Evolutionary conservation across 2,329 filamentous ascomycete species (phyloP), one percentile per base, ranked within the genome.

Genomic region (Grosmannia clavigera): DNA sequence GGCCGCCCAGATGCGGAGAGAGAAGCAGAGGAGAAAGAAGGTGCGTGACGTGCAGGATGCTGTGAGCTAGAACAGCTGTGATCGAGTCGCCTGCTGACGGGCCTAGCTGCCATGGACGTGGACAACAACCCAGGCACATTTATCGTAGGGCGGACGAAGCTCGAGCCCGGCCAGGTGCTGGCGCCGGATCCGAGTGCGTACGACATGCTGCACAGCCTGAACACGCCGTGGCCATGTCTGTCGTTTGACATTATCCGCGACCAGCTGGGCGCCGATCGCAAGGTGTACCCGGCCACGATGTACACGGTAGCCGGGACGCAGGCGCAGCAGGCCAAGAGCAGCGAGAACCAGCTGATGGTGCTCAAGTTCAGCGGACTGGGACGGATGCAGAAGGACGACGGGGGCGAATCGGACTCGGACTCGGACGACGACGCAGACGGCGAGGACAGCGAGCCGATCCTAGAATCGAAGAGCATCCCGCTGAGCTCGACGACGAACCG

Each of bases 291-390:
- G 31, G 90, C 91, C 57, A 96, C 92, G 61, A 87, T 96, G 75
- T 99, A 97, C 75, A 87, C 92, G 12, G 92, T 97, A 38, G 86
- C 91, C 22, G 94, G 94, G 62, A 99, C 94, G 14, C 94, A 99
- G 76, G 94, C 94, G 48, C 92, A 92, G 67, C 78, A 75, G 61
- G 78, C 79, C 56, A 81, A 85, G 66, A 80, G 87, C 57, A 87
- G 85, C 71, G 94, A 99, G 69, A 99, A 99, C 73, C 85, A 95
- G 74, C 78, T 99, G 69, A 86, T 97, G 84, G 85, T 97, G 48
- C 90, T 96, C 83, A 97, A 97, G 76, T 86, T 99, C 71, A 96
- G 91, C 69, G 89, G 92, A 19, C 78, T 99, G 64, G 90, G 89
- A 70, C 86, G 85, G 70, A 96, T 94, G 86, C 19, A 16, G 5